These are phyloP conservation scores for Candida hungchunana DNA, from an alignment of 805 yeast species.

Conservation along the genomic window DNA sequence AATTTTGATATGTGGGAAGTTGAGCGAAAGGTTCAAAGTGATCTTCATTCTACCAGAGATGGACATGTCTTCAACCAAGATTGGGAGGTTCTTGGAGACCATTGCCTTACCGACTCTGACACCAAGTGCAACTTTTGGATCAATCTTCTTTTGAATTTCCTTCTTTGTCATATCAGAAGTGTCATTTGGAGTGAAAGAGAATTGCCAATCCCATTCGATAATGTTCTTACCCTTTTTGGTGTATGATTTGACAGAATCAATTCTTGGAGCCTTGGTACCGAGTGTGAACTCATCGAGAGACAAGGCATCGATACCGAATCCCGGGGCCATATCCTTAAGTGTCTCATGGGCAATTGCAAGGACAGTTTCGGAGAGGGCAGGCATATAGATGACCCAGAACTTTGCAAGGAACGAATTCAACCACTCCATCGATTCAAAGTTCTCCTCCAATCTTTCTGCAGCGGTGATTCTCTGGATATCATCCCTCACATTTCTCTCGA, in stretches of 20 bases:
- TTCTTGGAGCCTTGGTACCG: constrained; percentile 77
- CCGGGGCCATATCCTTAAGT: constrained; percentile 71
- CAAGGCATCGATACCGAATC: constrained; percentile 74
- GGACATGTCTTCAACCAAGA: constrained; percentile 77
- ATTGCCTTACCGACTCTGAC: constrained; percentile 79
- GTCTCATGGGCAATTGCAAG: constrained; percentile 63
- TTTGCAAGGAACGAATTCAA: constrained; percentile 70
- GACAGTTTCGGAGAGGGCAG: constrained; percentile 74
- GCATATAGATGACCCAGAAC: constrained; percentile 88
- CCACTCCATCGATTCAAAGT: constrained; percentile 77
- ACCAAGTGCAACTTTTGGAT: constrained; percentile 79
- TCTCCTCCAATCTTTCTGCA: constrained; percentile 57
- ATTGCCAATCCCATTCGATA: constrained; percentile 82
- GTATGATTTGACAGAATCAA: constrained; percentile 67
- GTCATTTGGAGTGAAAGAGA: constrained; percentile 77
- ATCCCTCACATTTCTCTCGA: constrained; percentile 69
- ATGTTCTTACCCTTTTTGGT: constrained; percentile 62
- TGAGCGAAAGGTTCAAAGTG: constrained; percentile 54
- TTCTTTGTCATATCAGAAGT: constrained; percentile 79
- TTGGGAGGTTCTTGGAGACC: constrained; percentile 71
- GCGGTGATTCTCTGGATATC: constrained; percentile 66
- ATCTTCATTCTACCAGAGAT: constrained; percentile 67
- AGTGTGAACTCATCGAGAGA: constrained; percentile 73
- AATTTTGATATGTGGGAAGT: constrained; percentile 74
- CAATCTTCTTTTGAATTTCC: constrained; percentile 64